Base-by-base conservation (phyloP, 805 yeast genomes). In the Saccharomycopsis sp. region DNA sequence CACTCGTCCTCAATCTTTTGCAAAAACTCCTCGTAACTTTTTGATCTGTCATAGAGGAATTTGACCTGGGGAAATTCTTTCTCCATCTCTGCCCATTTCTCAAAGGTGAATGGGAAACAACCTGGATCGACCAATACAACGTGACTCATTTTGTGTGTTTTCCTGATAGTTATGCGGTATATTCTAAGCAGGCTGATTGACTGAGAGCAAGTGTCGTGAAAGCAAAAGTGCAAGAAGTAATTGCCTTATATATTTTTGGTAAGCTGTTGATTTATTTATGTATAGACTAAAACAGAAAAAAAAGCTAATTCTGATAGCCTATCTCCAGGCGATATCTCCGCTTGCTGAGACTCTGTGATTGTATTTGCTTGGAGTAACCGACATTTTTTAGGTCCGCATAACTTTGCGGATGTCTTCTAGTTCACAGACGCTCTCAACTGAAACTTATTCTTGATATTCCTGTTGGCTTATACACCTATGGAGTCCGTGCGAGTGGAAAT, bases 91-190 rank as follows among this genome's bases (percentile, higher is more conserved):
- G 12, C 52, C 63, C 63, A 60, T 52, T 59, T 59, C 24, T 59
- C 56, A 15, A 40, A 37, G 16, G 62, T 60, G 44, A 60, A 60
- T 21, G 61, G 61, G 34, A 60, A 60, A 24, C 53, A 48, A 9
- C 44, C 50, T 21, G 44, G 46, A 52, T 57, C 55, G 12, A 60
- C 54, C 8, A 60, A 46, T 29, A 29, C 37, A 29, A 29, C 37
- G 5, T 29, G 37, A 29, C 37, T 29, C 37, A 29, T 29, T 29
- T 29, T 29, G n/a, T n/a, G n/a, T n/a, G n/a, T n/a, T n/a, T n/a
- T n/a, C n/a, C n/a, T n/a, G n/a, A n/a, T n/a, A n/a, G n/a, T n/a
- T n/a, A n/a, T n/a, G n/a, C n/a, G n/a, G n/a, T n/a, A n/a, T n/a
- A n/a, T n/a, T n/a, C n/a, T n/a, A n/a, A n/a, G n/a, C n/a, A n/a